A percentile compares a stretch with the other conserved stretches of the same genome.
phyloP scores from a whole-genome alignment of 2,329 filamentous ascomycete species.

The Fusarium equiseti region DNA sequence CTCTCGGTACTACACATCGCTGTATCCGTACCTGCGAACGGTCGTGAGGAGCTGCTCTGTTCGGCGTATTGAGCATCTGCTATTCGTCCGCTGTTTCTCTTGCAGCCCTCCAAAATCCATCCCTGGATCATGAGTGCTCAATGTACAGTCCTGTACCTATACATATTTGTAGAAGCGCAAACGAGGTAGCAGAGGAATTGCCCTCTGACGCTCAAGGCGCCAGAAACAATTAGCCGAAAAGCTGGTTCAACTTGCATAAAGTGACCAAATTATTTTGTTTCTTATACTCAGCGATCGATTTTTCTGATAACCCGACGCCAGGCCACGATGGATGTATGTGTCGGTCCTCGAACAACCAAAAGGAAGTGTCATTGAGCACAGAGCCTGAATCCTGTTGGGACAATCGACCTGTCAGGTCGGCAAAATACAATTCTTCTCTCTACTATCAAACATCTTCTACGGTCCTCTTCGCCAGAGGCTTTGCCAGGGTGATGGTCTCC shows the following conservation, averaged over 20 bases:
- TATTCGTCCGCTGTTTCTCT: slow-evolving; percentile 45
- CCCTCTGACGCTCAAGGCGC: background rate
- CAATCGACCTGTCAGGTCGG: slow-evolving; percentile 6
- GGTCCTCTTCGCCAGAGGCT: slow-evolving; percentile 4
- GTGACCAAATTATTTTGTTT: background rate
- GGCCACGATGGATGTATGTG: slow-evolving; percentile 25
- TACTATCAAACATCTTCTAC: slow-evolving; percentile 11
- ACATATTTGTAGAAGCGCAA: slow-evolving; percentile 39
- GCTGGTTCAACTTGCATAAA: background rate
- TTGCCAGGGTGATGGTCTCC: slow-evolving; percentile 26
- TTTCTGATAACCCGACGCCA: background rate
- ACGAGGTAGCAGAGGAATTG: background rate
- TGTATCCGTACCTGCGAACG: slow-evolving; percentile 29
- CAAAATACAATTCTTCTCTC: background rate
- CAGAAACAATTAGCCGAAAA: background rate
- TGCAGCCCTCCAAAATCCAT: slow-evolving; percentile 25
- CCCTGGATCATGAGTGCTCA: slow-evolving; percentile 28
- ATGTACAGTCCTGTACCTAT: slow-evolving; percentile 41
- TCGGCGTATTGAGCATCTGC: slow-evolving; percentile 16
- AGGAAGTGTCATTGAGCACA: slow-evolving; percentile 9
- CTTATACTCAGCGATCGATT: background rate
- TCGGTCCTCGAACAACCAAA: slow-evolving; percentile 21
- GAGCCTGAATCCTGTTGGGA: slow-evolving; percentile 10
- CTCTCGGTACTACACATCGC: slow-evolving; percentile 5
- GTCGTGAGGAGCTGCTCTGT: slow-evolving; percentile 31